Evolutionary conservation across 2,329 filamentous ascomycete species (phyloP).

Genomic region (Epichloe elymi): DNA sequence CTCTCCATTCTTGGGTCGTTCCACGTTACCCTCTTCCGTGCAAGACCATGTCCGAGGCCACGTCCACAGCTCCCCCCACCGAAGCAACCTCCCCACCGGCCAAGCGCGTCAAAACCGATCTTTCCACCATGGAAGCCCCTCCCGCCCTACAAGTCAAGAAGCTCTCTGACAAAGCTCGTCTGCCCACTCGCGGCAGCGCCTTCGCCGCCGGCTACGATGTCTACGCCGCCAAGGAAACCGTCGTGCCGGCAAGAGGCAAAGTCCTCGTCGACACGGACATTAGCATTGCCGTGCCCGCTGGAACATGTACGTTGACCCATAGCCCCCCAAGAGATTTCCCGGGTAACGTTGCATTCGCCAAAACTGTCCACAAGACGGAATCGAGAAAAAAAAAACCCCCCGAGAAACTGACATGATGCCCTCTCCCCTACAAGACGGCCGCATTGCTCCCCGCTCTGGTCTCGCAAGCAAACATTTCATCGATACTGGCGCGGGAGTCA

Average conservation of each 20-base stretch:
- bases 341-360: too few species aligned
- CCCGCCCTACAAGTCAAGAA: conserved; percentile 79
- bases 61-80: conserved; percentile 17
- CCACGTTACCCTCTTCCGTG: too few species aligned
- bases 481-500: conserved; percentile 89
- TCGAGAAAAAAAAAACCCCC: too few species aligned
- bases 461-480: conserved; percentile 91
- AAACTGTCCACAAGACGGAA: too few species aligned
- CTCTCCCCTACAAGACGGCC: conserved; percentile 49
- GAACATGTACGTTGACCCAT: conserved; percentile 55
- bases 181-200: conserved; percentile 78
- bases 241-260: conserved; percentile 72
- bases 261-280: conserved; percentile 83
- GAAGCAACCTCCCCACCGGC: conserved; percentile 54
- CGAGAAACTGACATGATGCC: not conserved
- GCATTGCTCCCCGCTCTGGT: conserved; percentile 81
- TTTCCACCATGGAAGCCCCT: conserved; percentile 24
- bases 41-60: not conserved
- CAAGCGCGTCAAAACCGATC: conserved; percentile 60
- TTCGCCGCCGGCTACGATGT: conserved; percentile 92
- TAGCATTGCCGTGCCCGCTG: conserved; percentile 76
- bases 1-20: too few species aligned
- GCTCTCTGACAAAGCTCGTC: conserved; percentile 62
- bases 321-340: not conserved
- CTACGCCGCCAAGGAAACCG: conserved; percentile 63